Base-by-base conservation (phyloP, 805 yeast genomes). In the Nakazawaea wickerhamii region DNA sequence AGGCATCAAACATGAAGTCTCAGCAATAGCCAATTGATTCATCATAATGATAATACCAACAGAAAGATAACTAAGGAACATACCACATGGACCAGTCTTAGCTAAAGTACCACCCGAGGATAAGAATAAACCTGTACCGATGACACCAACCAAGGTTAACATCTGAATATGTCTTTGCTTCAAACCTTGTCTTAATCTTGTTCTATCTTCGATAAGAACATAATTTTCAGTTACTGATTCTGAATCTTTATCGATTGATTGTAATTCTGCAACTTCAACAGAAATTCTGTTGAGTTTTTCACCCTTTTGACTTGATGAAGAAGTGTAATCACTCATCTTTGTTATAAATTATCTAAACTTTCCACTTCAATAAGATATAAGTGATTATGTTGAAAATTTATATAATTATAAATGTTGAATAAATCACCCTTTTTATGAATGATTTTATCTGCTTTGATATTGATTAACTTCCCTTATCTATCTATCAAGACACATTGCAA, bases 111-210 rank as follows among this genome's bases (percentile, higher is more conserved):
- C 50, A 10, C 66, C 67, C 18, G 62, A 61, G 30, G 66, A 59
- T 43, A 64, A 63, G 42, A 64, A 64, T 19, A 64, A 50, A 22
- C 64, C 66, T 0, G 67, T 63, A 35, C 71, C 71, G 31, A 66
- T 66, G 33, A 64, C 55, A 13, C 71, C 71, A 31, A 68, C 70
- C 28, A 66, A 64, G 15, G 68, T 66, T 31, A 66, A 64, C 47
- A 66, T 59, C 44, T 64, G 64, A 41, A 66, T 58, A 48, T 65
- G 70, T 45, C 71, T 56, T 33, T 53, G 52, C 36, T 57, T 45
- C 23, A 61, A 13, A 75, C 71, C 46, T 38, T 43, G 42, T 15
- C 32, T 43, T 37, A 43, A 43, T 28, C 41, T 43, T 15, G 38
- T 38, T 43, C 45, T 43, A n/a, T 43, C 45, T 18, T 43, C 41